Conservation (phyloP, 202 grass and related monocot species). For the Schoenoplectus triqueter region DNA sequence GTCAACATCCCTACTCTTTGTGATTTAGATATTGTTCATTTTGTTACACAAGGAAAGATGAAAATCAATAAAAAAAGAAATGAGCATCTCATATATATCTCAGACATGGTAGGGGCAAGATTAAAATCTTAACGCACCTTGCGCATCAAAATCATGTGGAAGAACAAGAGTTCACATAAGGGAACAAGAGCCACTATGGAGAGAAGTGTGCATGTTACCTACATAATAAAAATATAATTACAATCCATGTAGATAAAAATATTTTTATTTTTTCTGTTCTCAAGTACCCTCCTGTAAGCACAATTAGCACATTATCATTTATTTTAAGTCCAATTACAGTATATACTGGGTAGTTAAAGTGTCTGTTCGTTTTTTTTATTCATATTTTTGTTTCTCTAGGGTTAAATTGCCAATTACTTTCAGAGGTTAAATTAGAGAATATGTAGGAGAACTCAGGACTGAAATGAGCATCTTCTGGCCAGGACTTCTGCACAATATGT, state of each 20-base stretch:
- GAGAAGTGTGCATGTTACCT: constrained; percentile 81
- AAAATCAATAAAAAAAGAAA: constrained; percentile 15
- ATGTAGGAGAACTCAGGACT: not conserved
- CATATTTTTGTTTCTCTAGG: too few species aligned
- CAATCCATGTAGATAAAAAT: constrained; percentile 36
- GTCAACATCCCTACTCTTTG: not conserved
- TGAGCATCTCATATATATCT: constrained; percentile 15
- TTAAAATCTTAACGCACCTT: constrained; percentile 60
- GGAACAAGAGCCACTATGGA: constrained; percentile 85
- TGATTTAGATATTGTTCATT: not conserved
- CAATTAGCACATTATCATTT: constrained; percentile 1
- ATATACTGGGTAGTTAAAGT: not conserved
- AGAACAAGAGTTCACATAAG: constrained; percentile 97
- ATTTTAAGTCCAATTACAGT: constrained; percentile 16
- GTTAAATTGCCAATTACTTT: too few species aligned
- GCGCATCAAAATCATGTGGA: constrained; percentile 97
- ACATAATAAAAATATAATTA: constrained; percentile 35
- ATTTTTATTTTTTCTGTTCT: constrained; percentile 6
- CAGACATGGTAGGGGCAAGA: not conserved
- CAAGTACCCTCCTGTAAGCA: not conserved
- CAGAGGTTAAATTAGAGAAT: not conserved
- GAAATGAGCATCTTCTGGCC: not conserved
- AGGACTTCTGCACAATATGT: not conserved
- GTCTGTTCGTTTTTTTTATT: too few species aligned
- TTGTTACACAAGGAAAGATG: not conserved